Percentiles rank a stretch among this genome's conserved stretches.
These are phyloP conservation scores for Akanthomyces lecanii DNA, from an alignment of 2,329 filamentous ascomycete genomes.

Conservation along the genomic window DNA sequence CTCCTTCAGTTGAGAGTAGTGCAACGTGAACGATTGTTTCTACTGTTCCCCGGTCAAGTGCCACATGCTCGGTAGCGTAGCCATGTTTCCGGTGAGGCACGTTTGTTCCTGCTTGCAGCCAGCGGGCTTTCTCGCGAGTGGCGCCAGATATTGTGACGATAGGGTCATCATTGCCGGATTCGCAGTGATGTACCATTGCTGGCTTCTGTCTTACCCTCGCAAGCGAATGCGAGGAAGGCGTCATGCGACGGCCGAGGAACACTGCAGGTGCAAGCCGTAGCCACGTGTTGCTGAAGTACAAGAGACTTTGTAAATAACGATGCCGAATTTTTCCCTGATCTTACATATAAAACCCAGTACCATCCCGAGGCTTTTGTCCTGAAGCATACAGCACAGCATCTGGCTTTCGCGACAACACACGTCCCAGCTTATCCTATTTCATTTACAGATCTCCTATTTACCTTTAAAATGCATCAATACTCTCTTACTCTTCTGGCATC, in stretches of 20 bases:
- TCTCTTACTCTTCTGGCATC: neutral
- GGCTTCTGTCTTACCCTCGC: neutral
- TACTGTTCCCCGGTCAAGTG: neutral
- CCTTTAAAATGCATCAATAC: conserved; percentile 5
- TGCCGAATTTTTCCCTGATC: neutral
- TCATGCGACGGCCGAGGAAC: neutral
- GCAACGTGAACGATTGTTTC: neutral
- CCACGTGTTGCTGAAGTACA: neutral
- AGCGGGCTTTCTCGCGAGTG: neutral
- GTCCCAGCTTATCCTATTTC: neutral
- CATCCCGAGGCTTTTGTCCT: neutral
- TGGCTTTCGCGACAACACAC: neutral
- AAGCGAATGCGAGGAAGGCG: neutral
- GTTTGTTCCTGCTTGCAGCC: conserved; percentile 5
- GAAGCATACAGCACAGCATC: neutral
- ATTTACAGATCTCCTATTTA: neutral
- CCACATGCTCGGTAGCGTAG: neutral
- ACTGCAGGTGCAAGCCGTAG: conserved; percentile 2
- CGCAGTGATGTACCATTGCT: neutral
- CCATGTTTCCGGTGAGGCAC: neutral
- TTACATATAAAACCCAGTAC: neutral
- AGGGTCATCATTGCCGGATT: neutral
- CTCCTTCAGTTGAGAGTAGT: neutral
- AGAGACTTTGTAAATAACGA: neutral
- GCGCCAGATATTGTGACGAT: neutral